phyloP scores from a whole-genome alignment of 2,329 filamentous ascomycete genomes.

The Ophiostoma perfectum region DNA sequence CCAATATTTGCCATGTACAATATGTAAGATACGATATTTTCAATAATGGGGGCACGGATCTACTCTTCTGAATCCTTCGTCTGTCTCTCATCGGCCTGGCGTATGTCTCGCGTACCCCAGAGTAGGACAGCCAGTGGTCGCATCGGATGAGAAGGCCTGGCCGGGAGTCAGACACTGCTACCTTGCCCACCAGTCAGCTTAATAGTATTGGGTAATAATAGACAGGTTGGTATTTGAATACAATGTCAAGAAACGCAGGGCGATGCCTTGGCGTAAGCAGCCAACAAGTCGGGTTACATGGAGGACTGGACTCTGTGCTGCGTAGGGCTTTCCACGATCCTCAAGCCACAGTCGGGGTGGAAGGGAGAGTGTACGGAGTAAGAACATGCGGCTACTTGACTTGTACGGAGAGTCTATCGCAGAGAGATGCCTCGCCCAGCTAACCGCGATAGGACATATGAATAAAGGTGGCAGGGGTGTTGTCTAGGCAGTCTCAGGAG shows the following conservation, averaged over 20 bases:
- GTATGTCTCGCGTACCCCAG: not conserved
- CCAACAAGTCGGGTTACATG: too few species aligned
- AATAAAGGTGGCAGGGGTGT: not conserved
- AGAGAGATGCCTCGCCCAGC: not conserved
- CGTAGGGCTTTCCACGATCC: not conserved
- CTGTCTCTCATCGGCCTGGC: not conserved
- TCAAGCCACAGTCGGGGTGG: not conserved
- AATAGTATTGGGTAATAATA: too few species aligned
- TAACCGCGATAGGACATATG: not conserved
- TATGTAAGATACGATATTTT: too few species aligned
- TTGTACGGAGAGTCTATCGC: too few species aligned
- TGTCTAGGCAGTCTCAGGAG: not conserved
- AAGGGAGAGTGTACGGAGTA: too few species aligned
- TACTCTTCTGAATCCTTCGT: not conserved
- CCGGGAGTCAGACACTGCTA: too few species aligned
- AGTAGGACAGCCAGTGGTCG: too few species aligned
- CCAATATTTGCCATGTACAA: too few species aligned
- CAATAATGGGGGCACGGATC: not conserved
- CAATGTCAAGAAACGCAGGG: not conserved
- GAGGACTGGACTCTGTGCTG: too few species aligned
- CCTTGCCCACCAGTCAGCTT: too few species aligned
- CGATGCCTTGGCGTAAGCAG: slow-evolving; percentile 3
- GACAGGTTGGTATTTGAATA: not conserved
- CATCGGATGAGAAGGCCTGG: too few species aligned
- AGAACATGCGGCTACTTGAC: too few species aligned